phyloP scores from a whole-genome alignment of 345 rosid genomes.

The Gossypium arboreum region DNA sequence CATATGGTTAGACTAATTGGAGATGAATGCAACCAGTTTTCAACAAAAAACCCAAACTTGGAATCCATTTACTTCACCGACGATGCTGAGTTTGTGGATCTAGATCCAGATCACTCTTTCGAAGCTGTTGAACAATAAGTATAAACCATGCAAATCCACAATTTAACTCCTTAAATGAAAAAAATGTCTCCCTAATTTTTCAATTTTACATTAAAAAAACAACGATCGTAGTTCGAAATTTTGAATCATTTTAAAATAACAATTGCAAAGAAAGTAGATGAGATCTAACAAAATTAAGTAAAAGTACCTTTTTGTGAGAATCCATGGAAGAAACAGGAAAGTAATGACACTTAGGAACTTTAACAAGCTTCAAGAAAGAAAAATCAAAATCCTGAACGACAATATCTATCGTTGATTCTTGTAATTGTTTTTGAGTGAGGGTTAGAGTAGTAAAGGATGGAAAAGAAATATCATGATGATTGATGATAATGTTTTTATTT shows the following conservation, averaged over 20 bases:
- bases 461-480: not conserved
- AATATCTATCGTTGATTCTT: not conserved
- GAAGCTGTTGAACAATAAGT: conserved; percentile 72
- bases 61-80: conserved; percentile 69
- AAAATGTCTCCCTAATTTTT: not conserved
- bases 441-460: not conserved
- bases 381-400: conserved; percentile 48
- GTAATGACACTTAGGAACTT: conserved; percentile 53
- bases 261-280: not conserved
- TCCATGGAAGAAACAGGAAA: conserved; percentile 46
- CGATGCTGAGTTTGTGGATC: conserved; percentile 89
- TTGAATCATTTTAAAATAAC: not conserved
- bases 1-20: too few species aligned
- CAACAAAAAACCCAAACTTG: conserved; percentile 33
- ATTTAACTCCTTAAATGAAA: not conserved
- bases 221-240: not conserved
- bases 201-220: not conserved
- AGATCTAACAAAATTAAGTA: not conserved
- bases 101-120: conserved; percentile 94
- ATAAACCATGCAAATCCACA: not conserved
- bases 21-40: conserved; percentile 63
- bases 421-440: not conserved
- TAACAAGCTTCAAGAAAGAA: conserved; percentile 40
- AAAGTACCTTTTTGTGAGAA: conserved; percentile 65
- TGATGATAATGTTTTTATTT: not conserved